These are phyloP conservation scores for Graphiopsis chlorocephala DNA, from an alignment of 2,329 filamentous ascomycete genomes.

Conservation along the genomic window DNA sequence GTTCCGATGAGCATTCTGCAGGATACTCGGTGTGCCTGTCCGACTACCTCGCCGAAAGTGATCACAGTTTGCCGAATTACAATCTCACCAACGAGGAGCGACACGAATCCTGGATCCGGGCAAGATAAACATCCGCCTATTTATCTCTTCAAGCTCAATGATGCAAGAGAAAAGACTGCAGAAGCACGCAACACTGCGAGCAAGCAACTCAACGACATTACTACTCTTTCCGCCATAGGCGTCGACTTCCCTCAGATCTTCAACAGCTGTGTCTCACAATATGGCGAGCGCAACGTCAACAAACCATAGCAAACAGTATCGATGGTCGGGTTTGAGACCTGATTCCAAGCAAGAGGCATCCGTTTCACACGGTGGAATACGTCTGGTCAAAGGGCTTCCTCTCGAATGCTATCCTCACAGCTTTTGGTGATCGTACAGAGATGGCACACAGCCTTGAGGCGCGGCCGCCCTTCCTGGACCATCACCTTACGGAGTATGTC, in stretches of 20 bases:
- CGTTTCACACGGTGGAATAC: constrained; percentile 14
- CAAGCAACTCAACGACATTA: constrained; percentile 6
- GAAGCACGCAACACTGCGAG: not conserved
- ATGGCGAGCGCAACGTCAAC: constrained; percentile 6
- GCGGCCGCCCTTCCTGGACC: constrained; percentile 34
- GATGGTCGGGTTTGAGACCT: not conserved
- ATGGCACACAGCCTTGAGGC: constrained; percentile 33
- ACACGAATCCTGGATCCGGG: not conserved
- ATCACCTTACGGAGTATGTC: constrained; percentile 33
- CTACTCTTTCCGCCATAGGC: constrained; percentile 5
- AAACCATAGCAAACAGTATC: constrained; percentile 3
- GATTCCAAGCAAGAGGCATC: constrained; percentile 15
- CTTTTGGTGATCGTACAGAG: constrained; percentile 11
- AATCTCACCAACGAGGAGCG: constrained; percentile 1
- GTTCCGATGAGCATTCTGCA: constrained; percentile 14
- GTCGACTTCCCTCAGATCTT: not conserved
- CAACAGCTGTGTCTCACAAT: not conserved
- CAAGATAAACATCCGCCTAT: not conserved
- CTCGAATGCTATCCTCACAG: constrained; percentile 13
- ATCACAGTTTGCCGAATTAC: not conserved
- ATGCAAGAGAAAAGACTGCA: not conserved
- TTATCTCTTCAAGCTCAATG: not conserved
- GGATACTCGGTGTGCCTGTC: constrained; percentile 7
- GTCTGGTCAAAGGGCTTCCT: constrained; percentile 14
- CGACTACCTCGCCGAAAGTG: constrained; percentile 9